Percentiles rank a stretch among this genome's conserved stretches.
Evolutionary conservation across 768 basidiomycete species (phyloP).

Genomic region (Saitozyma sp.): DNA sequence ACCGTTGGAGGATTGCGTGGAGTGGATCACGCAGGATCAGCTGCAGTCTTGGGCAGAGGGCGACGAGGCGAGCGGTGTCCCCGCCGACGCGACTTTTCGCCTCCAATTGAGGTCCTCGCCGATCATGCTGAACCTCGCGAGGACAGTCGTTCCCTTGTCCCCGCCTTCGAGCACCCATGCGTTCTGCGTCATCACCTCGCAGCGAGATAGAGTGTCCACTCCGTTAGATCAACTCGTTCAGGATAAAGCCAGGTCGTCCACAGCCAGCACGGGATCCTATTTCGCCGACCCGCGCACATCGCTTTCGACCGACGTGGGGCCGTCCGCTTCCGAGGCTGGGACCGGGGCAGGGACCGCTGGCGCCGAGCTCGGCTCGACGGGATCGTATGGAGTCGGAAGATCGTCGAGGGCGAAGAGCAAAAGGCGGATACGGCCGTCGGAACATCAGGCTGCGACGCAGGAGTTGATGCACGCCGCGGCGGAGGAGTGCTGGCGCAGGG

Average conservation of each 20-base stretch:
- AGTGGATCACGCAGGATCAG: conserved; percentile 12
- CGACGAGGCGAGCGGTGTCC: conserved; percentile 10
- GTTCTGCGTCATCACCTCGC: conserved; percentile 42
- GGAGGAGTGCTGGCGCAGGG: conserved; percentile 27
- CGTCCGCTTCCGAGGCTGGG: conserved; percentile 9
- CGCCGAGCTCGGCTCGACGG: conserved; percentile 1
- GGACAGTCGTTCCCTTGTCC: conserved; percentile 27
- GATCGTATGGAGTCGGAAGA: background rate
- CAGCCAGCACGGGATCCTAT: conserved; percentile 10
- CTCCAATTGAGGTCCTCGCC: conserved; percentile 18
- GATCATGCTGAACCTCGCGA: conserved; percentile 20
- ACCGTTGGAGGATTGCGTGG: conserved; percentile 28
- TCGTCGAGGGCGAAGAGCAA: background rate
- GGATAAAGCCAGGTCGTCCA: background rate
- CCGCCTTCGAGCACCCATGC: conserved; percentile 32
- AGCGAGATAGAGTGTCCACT: conserved; percentile 4
- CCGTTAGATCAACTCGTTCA: conserved; percentile 7
- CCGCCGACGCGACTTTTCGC: conserved; percentile 12
- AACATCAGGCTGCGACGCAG: conserved; percentile 1
- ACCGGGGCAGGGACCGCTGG: background rate
- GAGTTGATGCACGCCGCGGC: conserved; percentile 8
- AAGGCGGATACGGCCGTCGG: background rate
- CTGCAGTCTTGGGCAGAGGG: conserved; percentile 37
- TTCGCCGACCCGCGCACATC: conserved; percentile 12
- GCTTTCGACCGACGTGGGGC: conserved; percentile 10